Evolutionary conservation across 306 rosid genomes (phyloP).

Genomic region (Cajanus cajan): DNA sequence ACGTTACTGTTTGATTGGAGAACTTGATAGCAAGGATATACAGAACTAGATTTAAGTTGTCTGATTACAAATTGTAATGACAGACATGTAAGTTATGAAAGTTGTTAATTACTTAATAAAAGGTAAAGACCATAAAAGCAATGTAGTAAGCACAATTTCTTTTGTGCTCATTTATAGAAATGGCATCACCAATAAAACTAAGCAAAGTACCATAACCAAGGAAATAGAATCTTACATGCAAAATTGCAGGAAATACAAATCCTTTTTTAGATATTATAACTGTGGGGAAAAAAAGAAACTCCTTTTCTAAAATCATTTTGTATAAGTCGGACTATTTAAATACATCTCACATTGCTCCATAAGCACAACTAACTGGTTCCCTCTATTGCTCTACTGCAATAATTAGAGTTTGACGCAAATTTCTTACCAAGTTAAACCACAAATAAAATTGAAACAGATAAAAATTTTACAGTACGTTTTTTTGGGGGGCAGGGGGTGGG

Average conservation of each 20-base stretch:
- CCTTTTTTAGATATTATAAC: too few species aligned
- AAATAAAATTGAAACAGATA: not conserved
- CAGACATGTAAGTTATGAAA: not conserved
- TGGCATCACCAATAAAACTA: not conserved
- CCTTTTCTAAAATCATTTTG: not conserved
- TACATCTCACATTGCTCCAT: not conserved
- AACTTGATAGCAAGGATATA: too few species aligned
- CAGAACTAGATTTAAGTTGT: not conserved
- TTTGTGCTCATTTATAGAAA: not conserved
- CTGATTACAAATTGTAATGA: not conserved
- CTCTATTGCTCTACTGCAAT: not conserved
- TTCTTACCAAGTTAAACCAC: not conserved
- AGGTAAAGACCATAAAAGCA: not conserved
- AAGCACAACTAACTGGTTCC: not conserved
- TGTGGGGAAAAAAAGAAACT: not conserved
- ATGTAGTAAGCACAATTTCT: not conserved
- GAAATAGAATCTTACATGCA: not conserved
- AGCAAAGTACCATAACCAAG: not conserved
- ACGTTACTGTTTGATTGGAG: too few species aligned
- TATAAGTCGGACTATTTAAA: not conserved
- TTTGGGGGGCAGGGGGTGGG: not conserved
- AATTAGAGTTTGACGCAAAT: not conserved
- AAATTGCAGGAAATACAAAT: too few species aligned
- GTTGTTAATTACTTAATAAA: not conserved
- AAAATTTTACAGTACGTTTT: not conserved